Base-by-base conservation (phyloP, 805 yeast genomes). In the Ogataea philodendri region DNA sequence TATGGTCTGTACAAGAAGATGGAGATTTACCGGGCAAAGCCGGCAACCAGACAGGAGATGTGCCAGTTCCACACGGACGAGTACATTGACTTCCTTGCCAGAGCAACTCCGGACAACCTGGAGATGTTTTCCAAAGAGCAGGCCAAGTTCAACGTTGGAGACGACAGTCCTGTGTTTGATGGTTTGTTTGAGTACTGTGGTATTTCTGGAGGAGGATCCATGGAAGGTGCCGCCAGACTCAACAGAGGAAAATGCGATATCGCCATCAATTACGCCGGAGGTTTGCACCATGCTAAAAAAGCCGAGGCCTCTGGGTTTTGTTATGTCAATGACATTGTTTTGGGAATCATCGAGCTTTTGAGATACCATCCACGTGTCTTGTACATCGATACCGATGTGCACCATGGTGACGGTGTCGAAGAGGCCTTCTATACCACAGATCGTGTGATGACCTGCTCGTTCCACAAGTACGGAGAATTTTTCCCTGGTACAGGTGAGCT, bases 11-110 rank as follows among this genome's bases (percentile, higher is more conserved):
- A 93, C 67, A 87, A 89, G 62, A 84, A 90, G 64, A 90, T 93
- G 96, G 97, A 93, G 59, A 86, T 93, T 31, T 89, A 89, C 62
- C 75, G 97, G 32, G 97, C 97, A 26, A 89, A 88, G 61, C 96
- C 97, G 1, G 98, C 98, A 25, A 89, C 97, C 11, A 84, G 86
- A 57, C 96, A 90, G 63, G 98, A 93, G 56, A 87, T 93, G 96
- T 84, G 95, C 52, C 97, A 90, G 64, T 90, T 93, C 63, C 98
- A 93, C 62, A 87, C 97, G 3, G 97, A 93, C 62, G 98, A 93
- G 62, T 93, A 93, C 60, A 82, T 93, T 41, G 97, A 93, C 60
- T 93, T 93, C 57, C 65, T 89, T 44, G 80, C 88, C 30, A 70
- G 96, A 39, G 96, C 86, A 21, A 80, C 95, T 10, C 97, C 97